These are phyloP conservation scores for Rhodotorula sp. DNA, from an alignment of 1,284 basidiomycete genomes.

Conservation along the genomic window DNA sequence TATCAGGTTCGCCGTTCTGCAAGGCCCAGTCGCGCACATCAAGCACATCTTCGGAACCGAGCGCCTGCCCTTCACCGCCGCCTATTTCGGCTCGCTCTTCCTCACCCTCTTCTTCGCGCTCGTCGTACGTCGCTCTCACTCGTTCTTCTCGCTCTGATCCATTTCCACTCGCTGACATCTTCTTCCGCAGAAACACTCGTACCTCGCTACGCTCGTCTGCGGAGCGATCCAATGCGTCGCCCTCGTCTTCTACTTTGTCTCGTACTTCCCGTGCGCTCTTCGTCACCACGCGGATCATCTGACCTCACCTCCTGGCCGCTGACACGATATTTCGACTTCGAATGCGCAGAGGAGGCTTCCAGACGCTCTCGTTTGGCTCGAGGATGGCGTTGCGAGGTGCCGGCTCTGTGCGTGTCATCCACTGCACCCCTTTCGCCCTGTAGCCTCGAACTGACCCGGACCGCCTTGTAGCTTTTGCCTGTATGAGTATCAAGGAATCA, in stretches of 20 bases:
- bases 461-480: background rate
- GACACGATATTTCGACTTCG: background rate
- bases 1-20: slow-evolving; percentile 45
- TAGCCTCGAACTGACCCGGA: background rate
- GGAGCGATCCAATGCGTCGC: slow-evolving; percentile 76
- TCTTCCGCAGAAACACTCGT: slow-evolving; percentile 66
- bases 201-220: slow-evolving; percentile 76
- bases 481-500: background rate
- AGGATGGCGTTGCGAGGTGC: slow-evolving; percentile 39
- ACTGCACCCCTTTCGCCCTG: no score
- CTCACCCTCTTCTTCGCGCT: slow-evolving; percentile 87
- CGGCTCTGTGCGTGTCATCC: slow-evolving; percentile 29
- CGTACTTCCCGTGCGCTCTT: slow-evolving; percentile 47
- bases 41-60: slow-evolving; percentile 84
- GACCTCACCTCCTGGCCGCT: no score
- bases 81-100: slow-evolving; percentile 77
- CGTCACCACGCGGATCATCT: no score
- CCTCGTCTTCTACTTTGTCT: slow-evolving; percentile 79
- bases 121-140: slow-evolving; percentile 60
- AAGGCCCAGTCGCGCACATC: slow-evolving; percentile 59
- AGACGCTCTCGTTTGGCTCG: slow-evolving; percentile 36
- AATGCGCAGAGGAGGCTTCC: slow-evolving; percentile 31
- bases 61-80: slow-evolving; percentile 79
- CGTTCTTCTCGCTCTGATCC: background rate
- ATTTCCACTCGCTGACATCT: background rate